Evolutionary conservation across 169 alveolate species (phyloP).

Genomic region (Theileria orientalis): DNA sequence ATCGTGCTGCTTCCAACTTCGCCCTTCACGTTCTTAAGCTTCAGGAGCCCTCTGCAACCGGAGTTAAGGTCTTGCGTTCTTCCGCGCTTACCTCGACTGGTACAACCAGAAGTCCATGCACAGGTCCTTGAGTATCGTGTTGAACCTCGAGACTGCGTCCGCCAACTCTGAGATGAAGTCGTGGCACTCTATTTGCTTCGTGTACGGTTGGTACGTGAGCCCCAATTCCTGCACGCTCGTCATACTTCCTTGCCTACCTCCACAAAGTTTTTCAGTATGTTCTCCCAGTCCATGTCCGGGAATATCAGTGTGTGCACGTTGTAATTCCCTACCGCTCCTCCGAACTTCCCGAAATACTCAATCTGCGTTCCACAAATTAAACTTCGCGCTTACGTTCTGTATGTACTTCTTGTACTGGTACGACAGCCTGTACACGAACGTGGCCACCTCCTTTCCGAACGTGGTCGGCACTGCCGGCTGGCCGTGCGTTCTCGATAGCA

Average conservation of each 20-base stretch:
- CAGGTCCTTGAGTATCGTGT: constrained; percentile 86
- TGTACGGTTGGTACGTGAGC: constrained; percentile 84
- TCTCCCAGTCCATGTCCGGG: constrained; percentile 88
- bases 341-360: constrained; percentile 87
- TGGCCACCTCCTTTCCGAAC: constrained; percentile 93
- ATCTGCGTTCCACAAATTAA: constrained; percentile 39
- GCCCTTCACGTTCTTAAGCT: constrained; percentile 66
- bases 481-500: constrained; percentile 95
- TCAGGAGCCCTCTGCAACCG: constrained; percentile 50
- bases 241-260: constrained; percentile 10
- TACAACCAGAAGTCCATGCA: constrained; percentile 94
- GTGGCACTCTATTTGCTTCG: constrained; percentile 94
- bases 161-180: constrained; percentile 88
- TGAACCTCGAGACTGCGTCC: constrained; percentile 78
- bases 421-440: constrained; percentile 61
- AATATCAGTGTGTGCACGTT: constrained; percentile 90
- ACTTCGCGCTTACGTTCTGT: constrained; percentile 32
- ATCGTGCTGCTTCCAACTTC: constrained; percentile 97
- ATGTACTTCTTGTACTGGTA: constrained; percentile 58
- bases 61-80: background rate
- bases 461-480: constrained; percentile 97
- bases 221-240: constrained; percentile 63
- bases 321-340: constrained; percentile 95
- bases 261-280: constrained; percentile 73
- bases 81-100: constrained; percentile 71